Base-by-base conservation (phyloP, 768 basidiomycete genomes). In the Mycena chlorophos region DNA sequence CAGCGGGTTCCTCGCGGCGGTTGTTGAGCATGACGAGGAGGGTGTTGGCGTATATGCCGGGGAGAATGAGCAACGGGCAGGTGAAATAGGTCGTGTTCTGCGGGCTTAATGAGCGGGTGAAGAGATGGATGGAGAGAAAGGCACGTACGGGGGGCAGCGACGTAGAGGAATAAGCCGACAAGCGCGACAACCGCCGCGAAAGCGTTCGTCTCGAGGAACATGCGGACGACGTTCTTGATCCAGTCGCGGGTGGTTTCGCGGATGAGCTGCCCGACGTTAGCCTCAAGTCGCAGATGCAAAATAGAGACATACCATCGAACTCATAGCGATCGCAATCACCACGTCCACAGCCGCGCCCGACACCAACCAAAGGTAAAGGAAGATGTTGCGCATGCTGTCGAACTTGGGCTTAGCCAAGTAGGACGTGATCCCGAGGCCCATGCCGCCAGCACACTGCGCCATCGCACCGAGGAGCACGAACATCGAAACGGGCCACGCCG, bases 31-130 rank as follows among this genome's bases (percentile, higher is more conserved):
- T 25, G 29, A 51, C 45, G 22, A 55, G 46, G 34, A 59, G 38
- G 3, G 57, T 55, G 57, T 55, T 59, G 43, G 58, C 58, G 49
- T 54, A 53, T n/a, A 52, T 38, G 27, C 23, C 58, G 14, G 58
- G 53, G 5, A 59, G 4, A 19, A 55, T 49, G 26, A 59, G 39
- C 0, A 20, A 22, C 22, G 57, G 49, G 54, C 53, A 42, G 10
- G 52, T 17, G 25, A 25, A 59, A 30, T 55, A 59, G 2, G 50
- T 40, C 5, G 49, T 51, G 37, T 59, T 31, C 57, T 58, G 46
- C 6, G 46, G 20, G 6, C 8, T 23, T n/a, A 6, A 19, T 43
- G 40, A 43, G 16, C 20, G 14, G 46, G 40, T 42, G 13, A 42
- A 22, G 8, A 47, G 26, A 28, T 10, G 34, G 34, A 37, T 10